phyloP scores from a whole-genome alignment of 805 yeast genomes.

The Yarrowia sp. region DNA sequence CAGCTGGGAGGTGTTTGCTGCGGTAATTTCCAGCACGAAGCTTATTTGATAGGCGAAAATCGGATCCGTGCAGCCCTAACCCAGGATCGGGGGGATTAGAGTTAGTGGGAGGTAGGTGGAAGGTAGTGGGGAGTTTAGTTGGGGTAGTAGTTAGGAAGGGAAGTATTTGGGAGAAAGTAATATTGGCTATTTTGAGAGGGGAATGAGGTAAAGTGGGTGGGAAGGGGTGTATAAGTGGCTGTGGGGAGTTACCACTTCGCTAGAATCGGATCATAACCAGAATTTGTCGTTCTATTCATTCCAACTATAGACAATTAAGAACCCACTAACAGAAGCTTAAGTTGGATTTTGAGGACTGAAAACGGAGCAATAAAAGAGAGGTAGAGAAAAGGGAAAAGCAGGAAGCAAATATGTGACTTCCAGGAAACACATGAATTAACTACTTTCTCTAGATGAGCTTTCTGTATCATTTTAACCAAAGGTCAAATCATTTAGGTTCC shows the following conservation, averaged over 20 bases:
- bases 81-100: background rate
- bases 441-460: too few relatives aligned
- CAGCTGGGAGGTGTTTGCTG: background rate
- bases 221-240: too few relatives aligned
- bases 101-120: background rate
- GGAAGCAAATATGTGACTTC: too few relatives aligned
- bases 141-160: background rate
- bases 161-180: too few relatives aligned
- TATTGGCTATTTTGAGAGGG: too few relatives aligned
- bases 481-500: background rate
- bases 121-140: background rate
- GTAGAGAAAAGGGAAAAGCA: too few relatives aligned
- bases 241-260: too few relatives aligned
- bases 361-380: background rate
- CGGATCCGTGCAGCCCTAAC: background rate
- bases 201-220: too few relatives aligned
- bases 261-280: too few relatives aligned
- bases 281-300: background rate
- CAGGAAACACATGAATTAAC: too few relatives aligned
- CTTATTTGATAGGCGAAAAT: background rate
- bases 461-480: too few relatives aligned
- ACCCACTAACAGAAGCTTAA: conserved; percentile 6
- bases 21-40: conserved; percentile 5
- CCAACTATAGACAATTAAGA: background rate
- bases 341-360: background rate